Conservation (phyloP, 495 filamentous ascomycete genomes). For the Lasiosphaeriaceae sp. region DNA sequence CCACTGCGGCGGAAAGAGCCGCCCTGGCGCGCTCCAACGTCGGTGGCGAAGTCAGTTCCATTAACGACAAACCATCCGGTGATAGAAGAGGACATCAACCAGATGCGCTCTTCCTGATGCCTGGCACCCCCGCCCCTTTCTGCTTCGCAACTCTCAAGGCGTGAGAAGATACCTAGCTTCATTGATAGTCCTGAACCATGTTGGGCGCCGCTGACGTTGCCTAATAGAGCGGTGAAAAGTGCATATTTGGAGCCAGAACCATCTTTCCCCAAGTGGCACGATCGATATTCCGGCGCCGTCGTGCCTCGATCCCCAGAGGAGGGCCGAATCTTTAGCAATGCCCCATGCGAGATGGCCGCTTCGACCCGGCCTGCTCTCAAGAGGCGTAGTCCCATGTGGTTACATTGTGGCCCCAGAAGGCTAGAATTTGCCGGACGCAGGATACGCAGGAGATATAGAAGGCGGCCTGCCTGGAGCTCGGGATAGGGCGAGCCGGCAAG, state of each 20-base stretch:
- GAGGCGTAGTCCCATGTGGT: neutral
- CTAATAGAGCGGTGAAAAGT: slow-evolving; percentile 3
- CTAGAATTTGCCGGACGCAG: neutral
- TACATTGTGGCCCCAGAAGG: neutral
- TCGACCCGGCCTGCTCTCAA: neutral
- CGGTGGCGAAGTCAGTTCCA: neutral
- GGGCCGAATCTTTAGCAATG: neutral
- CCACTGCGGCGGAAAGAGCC: neutral
- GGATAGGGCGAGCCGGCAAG: neutral
- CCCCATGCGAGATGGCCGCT: neutral
- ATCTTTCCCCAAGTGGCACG: neutral
- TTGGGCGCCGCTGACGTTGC: neutral
- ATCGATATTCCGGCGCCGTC: neutral
- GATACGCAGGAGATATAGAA: neutral
- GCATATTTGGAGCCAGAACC: neutral
- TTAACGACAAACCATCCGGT: neutral
- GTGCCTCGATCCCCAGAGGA: neutral
- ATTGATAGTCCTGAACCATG: neutral
- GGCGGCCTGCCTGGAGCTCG: neutral
- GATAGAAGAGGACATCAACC: neutral
- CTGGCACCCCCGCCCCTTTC: neutral
- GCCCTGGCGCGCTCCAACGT: neutral
- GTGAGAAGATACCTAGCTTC: neutral
- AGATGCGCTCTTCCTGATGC: neutral
- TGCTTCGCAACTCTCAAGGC: neutral